Evolutionary conservation across 768 basidiomycete genomes (phyloP), one percentile per base, ranked within the genome.

Genomic region (Russula lepida): DNA sequence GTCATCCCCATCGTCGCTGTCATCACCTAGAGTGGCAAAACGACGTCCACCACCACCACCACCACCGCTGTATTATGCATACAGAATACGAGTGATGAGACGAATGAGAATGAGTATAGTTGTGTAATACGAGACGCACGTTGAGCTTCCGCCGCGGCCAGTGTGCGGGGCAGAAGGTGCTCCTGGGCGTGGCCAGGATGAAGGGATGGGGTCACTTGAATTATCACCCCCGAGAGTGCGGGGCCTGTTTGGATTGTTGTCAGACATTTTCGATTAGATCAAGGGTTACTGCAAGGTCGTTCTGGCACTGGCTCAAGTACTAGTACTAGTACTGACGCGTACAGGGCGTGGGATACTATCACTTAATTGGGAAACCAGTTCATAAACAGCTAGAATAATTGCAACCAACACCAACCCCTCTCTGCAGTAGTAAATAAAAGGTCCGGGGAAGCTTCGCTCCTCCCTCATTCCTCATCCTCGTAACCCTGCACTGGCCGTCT

Each of bases 401-500:
- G n/a, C n/a, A n/a, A n/a, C n/a, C n/a, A n/a, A n/a, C n/a, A n/a
- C n/a, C n/a, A n/a, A n/a, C n/a, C n/a, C n/a, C n/a, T n/a, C n/a
- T n/a, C n/a, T n/a, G n/a, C n/a, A n/a, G n/a, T n/a, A n/a, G n/a
- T n/a, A n/a, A n/a, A n/a, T n/a, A n/a, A n/a, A n/a, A n/a, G n/a
- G n/a, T n/a, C n/a, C n/a, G n/a, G n/a, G n/a, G n/a, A n/a, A n/a
- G n/a, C n/a, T n/a, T n/a, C n/a, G 43, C 21, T 44, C n/a, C 9
- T 27, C 3, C 19, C 27, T 61, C 49, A 62, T 43, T 67, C 69
- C 67, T 81, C 77, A 54, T 90, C 91, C 32, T 90, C 90, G 68
- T 90, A 92, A 32, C 90, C 89, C 41, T 80, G 75, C 46, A 89
- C 81, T 65, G 81, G 75, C 72, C 81, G 78, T 68, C 91, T 79